Evolutionary conservation across 148 eudicot genomes (phyloP).

Genomic region (Gaultheria prostrata): DNA sequence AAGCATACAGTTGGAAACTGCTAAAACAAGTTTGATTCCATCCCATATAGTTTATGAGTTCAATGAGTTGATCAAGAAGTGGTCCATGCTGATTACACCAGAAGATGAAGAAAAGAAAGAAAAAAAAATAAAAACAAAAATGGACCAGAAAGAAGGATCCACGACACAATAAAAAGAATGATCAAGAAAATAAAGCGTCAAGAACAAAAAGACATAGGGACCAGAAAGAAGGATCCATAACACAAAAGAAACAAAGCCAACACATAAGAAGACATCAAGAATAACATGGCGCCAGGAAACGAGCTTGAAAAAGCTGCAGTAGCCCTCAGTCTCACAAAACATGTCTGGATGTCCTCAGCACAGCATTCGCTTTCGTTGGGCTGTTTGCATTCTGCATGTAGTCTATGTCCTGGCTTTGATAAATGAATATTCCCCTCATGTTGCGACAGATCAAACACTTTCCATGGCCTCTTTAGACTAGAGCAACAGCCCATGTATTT

Average conservation of each 20-base stretch:
- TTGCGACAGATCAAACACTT: neutral
- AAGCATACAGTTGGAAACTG: conserved; percentile 2
- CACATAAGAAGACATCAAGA: neutral
- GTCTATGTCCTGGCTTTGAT: neutral
- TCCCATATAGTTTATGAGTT: neutral
- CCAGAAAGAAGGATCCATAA: neutral
- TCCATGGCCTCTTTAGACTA: neutral
- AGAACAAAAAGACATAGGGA: neutral
- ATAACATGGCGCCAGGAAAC: neutral
- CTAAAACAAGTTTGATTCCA: neutral
- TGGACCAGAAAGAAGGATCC: neutral
- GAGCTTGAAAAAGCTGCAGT: neutral
- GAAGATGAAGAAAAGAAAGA: neutral
- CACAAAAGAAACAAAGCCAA: neutral
- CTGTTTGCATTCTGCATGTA: neutral
- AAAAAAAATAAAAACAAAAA: no score
- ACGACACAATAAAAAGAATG: neutral
- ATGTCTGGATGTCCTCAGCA: neutral
- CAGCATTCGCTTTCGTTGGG: neutral
- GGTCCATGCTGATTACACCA: neutral
- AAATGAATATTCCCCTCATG: neutral
- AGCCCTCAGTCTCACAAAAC: neutral
- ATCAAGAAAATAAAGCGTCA: neutral
- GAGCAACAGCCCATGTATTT: neutral
- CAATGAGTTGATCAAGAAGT: neutral